phyloP scores from a whole-genome alignment of 768 basidiomycete genomes.

The Neoboletus brunneissimus region DNA sequence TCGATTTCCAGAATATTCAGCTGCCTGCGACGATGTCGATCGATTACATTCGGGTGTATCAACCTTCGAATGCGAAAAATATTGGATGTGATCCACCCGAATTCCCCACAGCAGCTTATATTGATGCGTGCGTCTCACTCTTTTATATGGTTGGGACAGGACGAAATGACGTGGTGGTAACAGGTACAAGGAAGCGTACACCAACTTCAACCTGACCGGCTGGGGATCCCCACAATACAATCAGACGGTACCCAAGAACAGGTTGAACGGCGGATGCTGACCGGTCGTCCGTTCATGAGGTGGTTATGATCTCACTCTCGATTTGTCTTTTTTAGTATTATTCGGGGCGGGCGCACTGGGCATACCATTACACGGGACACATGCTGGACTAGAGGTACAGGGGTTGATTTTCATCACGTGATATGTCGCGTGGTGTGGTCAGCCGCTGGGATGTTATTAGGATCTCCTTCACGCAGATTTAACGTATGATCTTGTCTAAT shows the following conservation, averaged over 20 bases:
- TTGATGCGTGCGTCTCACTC: slow-evolving; percentile 50
- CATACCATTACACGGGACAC: background rate
- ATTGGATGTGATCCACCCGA: slow-evolving; percentile 67
- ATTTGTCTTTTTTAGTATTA: background rate
- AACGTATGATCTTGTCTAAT: slow-evolving; percentile 21
- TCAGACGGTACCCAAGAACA: slow-evolving; percentile 62
- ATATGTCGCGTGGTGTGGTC: slow-evolving; percentile 20
- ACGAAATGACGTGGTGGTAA: background rate
- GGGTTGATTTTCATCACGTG: slow-evolving; percentile 34
- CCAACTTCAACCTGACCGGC: slow-evolving; percentile 42
- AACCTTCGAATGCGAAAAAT: slow-evolving; percentile 45
- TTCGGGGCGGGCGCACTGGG: background rate
- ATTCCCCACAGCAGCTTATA: slow-evolving; percentile 76
- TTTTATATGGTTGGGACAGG: background rate
- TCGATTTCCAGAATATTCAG: slow-evolving; percentile 54
- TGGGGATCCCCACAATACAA: slow-evolving; percentile 42
- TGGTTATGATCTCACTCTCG: slow-evolving; percentile 4
- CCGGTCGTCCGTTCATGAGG: background rate
- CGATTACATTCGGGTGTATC: slow-evolving; percentile 83
- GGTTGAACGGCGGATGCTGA: slow-evolving; percentile 32
- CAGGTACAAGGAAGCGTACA: slow-evolving; percentile 45
- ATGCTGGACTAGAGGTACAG: background rate
- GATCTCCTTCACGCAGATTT: background rate
- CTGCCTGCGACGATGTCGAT: slow-evolving; percentile 64
- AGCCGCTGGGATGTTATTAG: slow-evolving; percentile 24